phyloP scores from a whole-genome alignment of 2,329 filamentous ascomycete genomes.

The Neocatenulostroma microsporum region DNA sequence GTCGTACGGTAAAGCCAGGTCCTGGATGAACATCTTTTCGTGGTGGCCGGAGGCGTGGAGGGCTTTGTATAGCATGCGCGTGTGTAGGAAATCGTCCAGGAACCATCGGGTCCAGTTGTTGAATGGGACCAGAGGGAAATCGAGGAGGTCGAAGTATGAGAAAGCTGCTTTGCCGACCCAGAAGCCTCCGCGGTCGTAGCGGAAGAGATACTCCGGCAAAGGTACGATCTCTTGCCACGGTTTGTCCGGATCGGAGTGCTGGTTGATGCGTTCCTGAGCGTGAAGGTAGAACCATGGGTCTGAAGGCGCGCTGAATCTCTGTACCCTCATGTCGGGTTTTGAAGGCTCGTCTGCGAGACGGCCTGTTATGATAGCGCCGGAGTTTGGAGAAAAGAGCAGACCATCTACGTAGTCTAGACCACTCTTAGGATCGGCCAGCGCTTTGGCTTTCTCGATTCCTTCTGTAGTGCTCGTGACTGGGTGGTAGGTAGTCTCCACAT shows the following conservation, averaged over 20 bases:
- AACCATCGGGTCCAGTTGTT: constrained; percentile 51
- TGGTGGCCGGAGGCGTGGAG: constrained; percentile 52
- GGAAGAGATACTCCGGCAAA: constrained; percentile 49
- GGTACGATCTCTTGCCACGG: constrained; percentile 36
- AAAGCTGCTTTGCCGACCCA: constrained; percentile 57
- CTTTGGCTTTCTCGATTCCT: constrained; percentile 38
- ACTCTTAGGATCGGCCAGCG: constrained; percentile 28
- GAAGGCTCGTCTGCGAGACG: constrained; percentile 35
- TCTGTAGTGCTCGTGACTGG: constrained; percentile 32
- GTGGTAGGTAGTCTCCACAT: constrained; percentile 44
- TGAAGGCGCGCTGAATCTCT: constrained; percentile 47
- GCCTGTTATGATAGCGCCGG: constrained; percentile 39
- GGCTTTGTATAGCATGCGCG: constrained; percentile 55
- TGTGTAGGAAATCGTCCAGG: constrained; percentile 54
- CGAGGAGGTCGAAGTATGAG: constrained; percentile 55
- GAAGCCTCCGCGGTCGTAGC: constrained; percentile 58
- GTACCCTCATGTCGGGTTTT: constrained; percentile 20
- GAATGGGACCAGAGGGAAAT: constrained; percentile 53
- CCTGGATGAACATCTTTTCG: constrained; percentile 54
- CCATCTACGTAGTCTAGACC: constrained; percentile 58
- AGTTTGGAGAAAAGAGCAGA: constrained; percentile 40
- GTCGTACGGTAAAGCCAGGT: constrained; percentile 51
- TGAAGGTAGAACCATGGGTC: constrained; percentile 73
- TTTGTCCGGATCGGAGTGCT: no score
- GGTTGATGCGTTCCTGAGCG: constrained; percentile 40